A percentile compares a stretch with the other conserved stretches of the same genome.
Evolutionary conservation across 768 basidiomycete species (phyloP).

Genomic region (Candolleomyces efflorescens): DNA sequence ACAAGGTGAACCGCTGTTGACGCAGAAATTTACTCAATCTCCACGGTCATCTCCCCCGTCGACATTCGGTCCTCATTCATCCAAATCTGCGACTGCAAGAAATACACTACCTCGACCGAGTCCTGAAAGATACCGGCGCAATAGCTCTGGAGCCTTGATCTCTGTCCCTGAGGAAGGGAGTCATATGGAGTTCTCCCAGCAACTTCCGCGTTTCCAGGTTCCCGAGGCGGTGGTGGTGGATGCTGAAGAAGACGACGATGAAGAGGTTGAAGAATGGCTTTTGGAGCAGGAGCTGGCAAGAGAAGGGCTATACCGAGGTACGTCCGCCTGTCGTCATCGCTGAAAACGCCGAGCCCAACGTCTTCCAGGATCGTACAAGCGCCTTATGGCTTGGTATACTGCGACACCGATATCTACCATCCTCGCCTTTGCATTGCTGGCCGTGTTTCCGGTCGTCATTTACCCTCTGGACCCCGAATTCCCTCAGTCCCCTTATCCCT

Average conservation of each 20-base stretch:
- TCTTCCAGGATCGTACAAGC: constrained; percentile 58
- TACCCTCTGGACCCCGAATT: constrained; percentile 35
- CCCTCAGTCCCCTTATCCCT: constrained; percentile 28
- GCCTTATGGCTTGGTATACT: constrained; percentile 50
- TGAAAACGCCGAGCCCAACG: constrained; percentile 2
- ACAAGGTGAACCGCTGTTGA: not conserved
- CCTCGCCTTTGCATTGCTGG: constrained; percentile 45
- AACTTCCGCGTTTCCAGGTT: not conserved
- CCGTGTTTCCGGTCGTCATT: constrained; percentile 42
- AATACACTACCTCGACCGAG: not conserved
- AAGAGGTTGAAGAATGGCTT: constrained; percentile 32
- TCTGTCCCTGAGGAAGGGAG: constrained; percentile 30
- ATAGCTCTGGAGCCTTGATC: not conserved
- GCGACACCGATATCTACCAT: constrained; percentile 55
- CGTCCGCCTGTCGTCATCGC: not conserved
- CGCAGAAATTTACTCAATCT: not conserved
- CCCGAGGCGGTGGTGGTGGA: constrained; percentile 5
- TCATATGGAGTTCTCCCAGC: constrained; percentile 33
- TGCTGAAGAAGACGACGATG: constrained; percentile 26
- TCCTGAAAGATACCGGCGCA: not conserved
- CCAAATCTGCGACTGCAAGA: not conserved
- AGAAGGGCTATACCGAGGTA: constrained; percentile 29
- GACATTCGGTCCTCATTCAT: not conserved
- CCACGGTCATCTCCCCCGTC: not conserved
- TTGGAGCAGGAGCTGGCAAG: constrained; percentile 28